Conservation (phyloP, 2,329 filamentous ascomycete species). For the Penicillium sp. region DNA sequence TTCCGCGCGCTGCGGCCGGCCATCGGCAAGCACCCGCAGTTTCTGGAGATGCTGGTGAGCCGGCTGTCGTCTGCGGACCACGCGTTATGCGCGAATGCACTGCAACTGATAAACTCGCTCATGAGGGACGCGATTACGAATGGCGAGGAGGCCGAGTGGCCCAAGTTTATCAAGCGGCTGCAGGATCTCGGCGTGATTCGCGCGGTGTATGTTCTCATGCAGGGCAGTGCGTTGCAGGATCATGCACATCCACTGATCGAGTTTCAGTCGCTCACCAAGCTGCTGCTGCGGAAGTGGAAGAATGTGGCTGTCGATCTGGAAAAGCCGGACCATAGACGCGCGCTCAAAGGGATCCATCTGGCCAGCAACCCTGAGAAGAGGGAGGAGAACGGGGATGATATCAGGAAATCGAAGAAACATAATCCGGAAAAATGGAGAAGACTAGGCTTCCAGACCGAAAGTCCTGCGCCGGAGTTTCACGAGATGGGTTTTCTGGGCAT, state of each 20-base stretch:
- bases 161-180: slow-evolving; percentile 86
- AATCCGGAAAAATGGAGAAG: slow-evolving; percentile 91
- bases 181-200: slow-evolving; percentile 92
- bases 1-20: slow-evolving; percentile 90
- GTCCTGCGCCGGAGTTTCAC: slow-evolving; percentile 79
- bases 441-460: slow-evolving; percentile 87
- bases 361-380: slow-evolving; percentile 58
- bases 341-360: slow-evolving; percentile 79
- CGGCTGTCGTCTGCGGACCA: slow-evolving; percentile 93
- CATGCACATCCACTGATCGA: slow-evolving; percentile 84
- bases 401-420: slow-evolving; percentile 64
- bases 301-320: slow-evolving; percentile 82
- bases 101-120: slow-evolving; percentile 92
- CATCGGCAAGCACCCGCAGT: slow-evolving; percentile 85
- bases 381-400: slow-evolving; percentile 34
- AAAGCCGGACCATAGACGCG: slow-evolving; percentile 79
- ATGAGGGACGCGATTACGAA: slow-evolving; percentile 85
- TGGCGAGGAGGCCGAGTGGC: slow-evolving; percentile 80
- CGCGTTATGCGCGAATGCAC: slow-evolving; percentile 87
- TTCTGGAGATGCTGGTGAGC: slow-evolving; percentile 88
- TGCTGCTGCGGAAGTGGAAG: slow-evolving; percentile 81
- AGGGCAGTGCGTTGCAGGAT: slow-evolving; percentile 87
- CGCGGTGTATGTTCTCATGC: slow-evolving; percentile 89
- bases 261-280: slow-evolving; percentile 87
- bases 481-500: slow-evolving; percentile 84